These are phyloP conservation scores for Ophiobolus disseminans DNA, from an alignment of 2,329 filamentous ascomycete genomes.

Conservation along the genomic window DNA sequence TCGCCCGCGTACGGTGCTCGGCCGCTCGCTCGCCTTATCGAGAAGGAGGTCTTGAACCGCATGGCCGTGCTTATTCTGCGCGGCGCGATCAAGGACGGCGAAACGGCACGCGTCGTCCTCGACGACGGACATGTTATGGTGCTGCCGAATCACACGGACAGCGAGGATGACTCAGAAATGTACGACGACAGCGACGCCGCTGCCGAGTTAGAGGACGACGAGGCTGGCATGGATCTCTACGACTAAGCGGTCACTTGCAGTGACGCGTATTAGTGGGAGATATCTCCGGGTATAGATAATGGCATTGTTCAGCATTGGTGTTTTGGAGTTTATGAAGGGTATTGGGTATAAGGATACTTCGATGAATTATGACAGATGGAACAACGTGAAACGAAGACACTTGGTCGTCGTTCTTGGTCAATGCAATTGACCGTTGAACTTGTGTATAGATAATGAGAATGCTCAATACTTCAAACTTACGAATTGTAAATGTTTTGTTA, in stretches of 20 bases:
- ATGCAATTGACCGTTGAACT: background rate
- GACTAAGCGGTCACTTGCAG: conserved; percentile 66
- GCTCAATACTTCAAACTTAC: background rate
- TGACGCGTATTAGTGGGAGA: no score
- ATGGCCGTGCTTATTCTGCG: conserved; percentile 90
- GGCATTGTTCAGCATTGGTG: conserved; percentile 17
- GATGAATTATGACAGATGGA: conserved; percentile 14
- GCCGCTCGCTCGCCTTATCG: conserved; percentile 86
- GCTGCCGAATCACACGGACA: conserved; percentile 79
- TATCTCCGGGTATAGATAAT: background rate
- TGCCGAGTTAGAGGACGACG: conserved; percentile 67
- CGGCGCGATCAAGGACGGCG: conserved; percentile 83
- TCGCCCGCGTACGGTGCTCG: conserved; percentile 94
- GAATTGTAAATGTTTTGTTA: no score
- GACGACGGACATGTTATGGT: conserved; percentile 81
- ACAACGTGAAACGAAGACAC: conserved; percentile 2
- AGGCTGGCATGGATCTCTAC: conserved; percentile 68
- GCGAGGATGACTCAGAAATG: conserved; percentile 75
- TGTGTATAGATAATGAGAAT: conserved; percentile 19
- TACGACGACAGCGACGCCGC: conserved; percentile 76
- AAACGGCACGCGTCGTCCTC: conserved; percentile 79
- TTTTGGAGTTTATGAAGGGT: conserved; percentile 9
- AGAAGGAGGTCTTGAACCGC: conserved; percentile 95
- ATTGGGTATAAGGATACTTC: conserved; percentile 2
- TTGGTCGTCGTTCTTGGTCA: conserved; percentile 5